Evolutionary conservation across 2,329 filamentous ascomycete genomes (phyloP).

Genomic region (Chrysoporthe cubensis): DNA sequence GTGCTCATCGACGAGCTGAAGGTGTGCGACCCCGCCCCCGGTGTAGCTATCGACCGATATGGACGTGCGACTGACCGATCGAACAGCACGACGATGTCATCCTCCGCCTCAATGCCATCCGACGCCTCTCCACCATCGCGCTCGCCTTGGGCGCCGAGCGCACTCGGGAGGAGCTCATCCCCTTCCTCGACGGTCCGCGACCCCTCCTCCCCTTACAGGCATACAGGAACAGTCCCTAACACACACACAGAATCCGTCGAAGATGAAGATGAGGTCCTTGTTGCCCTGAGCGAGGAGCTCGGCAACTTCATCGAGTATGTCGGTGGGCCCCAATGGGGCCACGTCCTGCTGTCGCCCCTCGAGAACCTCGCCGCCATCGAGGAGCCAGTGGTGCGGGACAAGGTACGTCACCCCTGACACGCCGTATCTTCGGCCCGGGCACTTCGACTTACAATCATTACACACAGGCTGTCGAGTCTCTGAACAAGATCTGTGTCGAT

Average conservation of each 20-base stretch:
- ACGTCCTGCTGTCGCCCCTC: conserved; percentile 93
- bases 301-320: conserved; percentile 98
- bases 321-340: conserved; percentile 88
- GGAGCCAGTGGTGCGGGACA: conserved; percentile 95
- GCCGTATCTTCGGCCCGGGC: conserved; percentile 22
- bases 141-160: conserved; percentile 93
- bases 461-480: conserved; percentile 87
- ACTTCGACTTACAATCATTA: not conserved
- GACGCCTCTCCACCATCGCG: conserved; percentile 96
- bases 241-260: conserved; percentile 84
- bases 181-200: conserved; percentile 92
- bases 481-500: conserved; percentile 98
- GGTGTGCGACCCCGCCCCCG: conserved; percentile 57
- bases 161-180: conserved; percentile 97
- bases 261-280: conserved; percentile 97
- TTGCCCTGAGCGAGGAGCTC: conserved; percentile 94
- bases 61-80: conserved; percentile 35
- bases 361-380: conserved; percentile 99
- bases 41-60: conserved; percentile 6
- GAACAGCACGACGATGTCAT: conserved; percentile 97
- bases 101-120: conserved; percentile 96
- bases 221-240: conserved; percentile 28
- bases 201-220: conserved; percentile 29
- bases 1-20: conserved; percentile 99
- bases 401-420: conserved; percentile 62